Conservation (phyloP, 2,329 filamentous ascomycete species). For the Fusarium vanettenii region DNA sequence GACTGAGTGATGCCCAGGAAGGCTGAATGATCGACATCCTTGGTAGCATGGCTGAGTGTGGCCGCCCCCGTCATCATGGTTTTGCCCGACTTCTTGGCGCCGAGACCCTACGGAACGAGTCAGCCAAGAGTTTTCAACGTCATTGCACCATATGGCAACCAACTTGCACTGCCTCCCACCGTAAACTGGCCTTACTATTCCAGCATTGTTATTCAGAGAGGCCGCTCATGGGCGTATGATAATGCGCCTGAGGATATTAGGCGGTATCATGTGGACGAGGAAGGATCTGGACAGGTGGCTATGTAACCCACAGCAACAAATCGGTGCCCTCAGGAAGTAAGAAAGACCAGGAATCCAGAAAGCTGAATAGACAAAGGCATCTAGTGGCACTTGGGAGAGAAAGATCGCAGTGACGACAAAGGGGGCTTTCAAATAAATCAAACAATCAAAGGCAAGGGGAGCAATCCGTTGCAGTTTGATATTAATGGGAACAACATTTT, state of each 20-base stretch:
- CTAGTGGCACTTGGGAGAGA: not conserved
- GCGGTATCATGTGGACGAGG: not conserved
- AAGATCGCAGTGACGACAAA: not conserved
- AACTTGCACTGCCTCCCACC: not conserved
- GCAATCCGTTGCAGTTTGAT: not conserved
- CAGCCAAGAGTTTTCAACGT: not conserved
- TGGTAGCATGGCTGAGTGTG: not conserved
- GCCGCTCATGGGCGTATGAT: not conserved
- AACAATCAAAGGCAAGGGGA: not conserved
- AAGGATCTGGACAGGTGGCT: not conserved
- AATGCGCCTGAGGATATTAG: too few relatives aligned
- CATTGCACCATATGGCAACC: not conserved
- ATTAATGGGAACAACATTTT: not conserved
- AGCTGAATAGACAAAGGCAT: fast-evolving
- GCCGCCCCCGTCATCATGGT: not conserved
- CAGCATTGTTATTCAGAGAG: not conserved
- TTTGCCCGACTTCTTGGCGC: not conserved
- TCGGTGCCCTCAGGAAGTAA: not conserved
- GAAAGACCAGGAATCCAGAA: not conserved
- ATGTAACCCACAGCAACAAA: not conserved
- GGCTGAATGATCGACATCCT: not conserved
- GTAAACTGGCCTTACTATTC: not conserved
- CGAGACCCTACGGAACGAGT: not conserved
- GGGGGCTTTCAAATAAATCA: not conserved
- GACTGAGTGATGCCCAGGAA: not conserved